Evolutionary conservation across 345 rosid species (phyloP).

Genomic region (Gynandropsis gynandra): DNA sequence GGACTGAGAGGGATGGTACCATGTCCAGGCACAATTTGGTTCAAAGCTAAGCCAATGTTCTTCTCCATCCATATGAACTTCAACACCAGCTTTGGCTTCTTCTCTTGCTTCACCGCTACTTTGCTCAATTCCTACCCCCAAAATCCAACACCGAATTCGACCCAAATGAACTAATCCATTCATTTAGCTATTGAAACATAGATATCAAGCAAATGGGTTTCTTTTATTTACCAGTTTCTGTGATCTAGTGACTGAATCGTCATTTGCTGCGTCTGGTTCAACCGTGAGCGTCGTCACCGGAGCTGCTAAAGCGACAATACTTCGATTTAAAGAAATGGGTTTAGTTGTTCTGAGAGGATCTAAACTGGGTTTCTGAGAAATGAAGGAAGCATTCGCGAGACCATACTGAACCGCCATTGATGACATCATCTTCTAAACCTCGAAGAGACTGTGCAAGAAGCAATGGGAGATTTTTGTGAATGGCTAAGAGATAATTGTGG

Average conservation of each 20-base stretch:
- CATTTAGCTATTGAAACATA: slow-evolving; percentile 6
- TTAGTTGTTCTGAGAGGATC: slow-evolving; percentile 16
- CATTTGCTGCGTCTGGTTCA: slow-evolving; percentile 23
- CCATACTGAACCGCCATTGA: slow-evolving; percentile 39
- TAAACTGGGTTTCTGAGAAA: slow-evolving; percentile 12
- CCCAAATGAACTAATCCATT: neutral
- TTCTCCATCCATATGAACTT: slow-evolving; percentile 90
- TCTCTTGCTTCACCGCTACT: slow-evolving; percentile 36
- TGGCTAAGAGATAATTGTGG: slow-evolving; percentile 45
- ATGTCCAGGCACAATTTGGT: slow-evolving; percentile 65
- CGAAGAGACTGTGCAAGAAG: slow-evolving; percentile 4
- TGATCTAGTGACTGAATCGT: slow-evolving; percentile 21
- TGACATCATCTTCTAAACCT: slow-evolving; percentile 28
- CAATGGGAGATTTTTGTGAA: slow-evolving; percentile 19
- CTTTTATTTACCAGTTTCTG: slow-evolving; percentile 27
- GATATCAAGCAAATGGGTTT: neutral
- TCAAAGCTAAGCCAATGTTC: slow-evolving; percentile 66
- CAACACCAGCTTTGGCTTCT: slow-evolving; percentile 58
- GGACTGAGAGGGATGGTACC: slow-evolving; percentile 72
- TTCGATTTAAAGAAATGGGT: slow-evolving; percentile 35
- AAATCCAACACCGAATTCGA: neutral
- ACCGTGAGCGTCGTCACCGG: slow-evolving; percentile 41
- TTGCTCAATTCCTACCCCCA: slow-evolving; percentile 29
- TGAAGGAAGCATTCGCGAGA: slow-evolving; percentile 20
- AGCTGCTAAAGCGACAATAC: slow-evolving; percentile 32